Evolutionary conservation across 345 rosid genomes (phyloP).

Genomic region (Erodium maritimum): DNA sequence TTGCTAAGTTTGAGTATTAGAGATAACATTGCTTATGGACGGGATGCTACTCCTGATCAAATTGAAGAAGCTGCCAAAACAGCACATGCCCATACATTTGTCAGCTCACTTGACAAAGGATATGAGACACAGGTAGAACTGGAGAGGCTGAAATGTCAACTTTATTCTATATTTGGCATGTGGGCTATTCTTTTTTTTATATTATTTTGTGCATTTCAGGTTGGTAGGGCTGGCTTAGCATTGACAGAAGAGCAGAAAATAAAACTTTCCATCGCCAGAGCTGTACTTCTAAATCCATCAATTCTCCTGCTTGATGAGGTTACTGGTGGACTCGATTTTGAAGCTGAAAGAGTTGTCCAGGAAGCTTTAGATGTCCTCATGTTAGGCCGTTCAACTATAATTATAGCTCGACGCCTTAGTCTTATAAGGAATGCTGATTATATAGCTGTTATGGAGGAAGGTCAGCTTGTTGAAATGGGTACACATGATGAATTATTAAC

Average conservation of each 20-base stretch:
- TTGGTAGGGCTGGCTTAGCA: constrained; percentile 79
- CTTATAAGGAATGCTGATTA: constrained; percentile 92
- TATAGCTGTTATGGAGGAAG: constrained; percentile 97
- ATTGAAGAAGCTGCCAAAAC: constrained; percentile 94
- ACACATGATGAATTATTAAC: constrained; percentile 78
- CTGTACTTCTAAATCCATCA: constrained; percentile 80
- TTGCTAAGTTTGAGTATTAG: constrained; percentile 73
- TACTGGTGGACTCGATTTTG: constrained; percentile 96
- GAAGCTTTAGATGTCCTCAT: constrained; percentile 89
- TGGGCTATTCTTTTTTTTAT: too few species aligned
- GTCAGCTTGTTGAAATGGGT: constrained; percentile 96
- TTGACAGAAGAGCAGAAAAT: constrained; percentile 92
- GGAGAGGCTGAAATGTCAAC: background rate
- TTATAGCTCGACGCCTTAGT: constrained; percentile 86
- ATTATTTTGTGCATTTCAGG: constrained; percentile 29
- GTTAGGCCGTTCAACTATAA: constrained; percentile 95
- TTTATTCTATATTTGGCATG: background rate
- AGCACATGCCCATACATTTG: constrained; percentile 93
- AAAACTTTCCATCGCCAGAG: constrained; percentile 93
- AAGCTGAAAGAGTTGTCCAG: constrained; percentile 94
- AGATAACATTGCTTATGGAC: constrained; percentile 87
- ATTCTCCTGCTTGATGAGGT: constrained; percentile 96
- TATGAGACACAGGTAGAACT: constrained; percentile 71
- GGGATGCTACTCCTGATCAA: constrained; percentile 73
- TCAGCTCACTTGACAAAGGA: constrained; percentile 81